Evolutionary conservation across 306 rosid species (phyloP).

Genomic region (Citrullus amarus): DNA sequence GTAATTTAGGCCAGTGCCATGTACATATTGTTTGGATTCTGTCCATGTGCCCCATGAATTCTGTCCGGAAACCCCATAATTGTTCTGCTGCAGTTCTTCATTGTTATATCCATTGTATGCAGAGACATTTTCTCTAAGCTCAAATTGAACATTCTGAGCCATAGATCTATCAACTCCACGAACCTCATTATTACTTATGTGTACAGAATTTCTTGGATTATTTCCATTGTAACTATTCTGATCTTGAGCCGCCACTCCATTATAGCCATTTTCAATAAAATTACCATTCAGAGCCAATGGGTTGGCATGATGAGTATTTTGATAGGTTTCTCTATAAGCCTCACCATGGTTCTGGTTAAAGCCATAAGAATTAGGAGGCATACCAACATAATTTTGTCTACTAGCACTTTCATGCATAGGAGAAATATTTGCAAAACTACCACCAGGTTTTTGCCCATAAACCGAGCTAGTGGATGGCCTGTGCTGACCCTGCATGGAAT

Average conservation of each 20-base stretch:
- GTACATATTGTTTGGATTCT: constrained; percentile 11
- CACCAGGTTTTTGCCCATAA: background rate
- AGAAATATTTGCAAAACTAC: constrained; percentile 1
- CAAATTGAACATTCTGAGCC: background rate
- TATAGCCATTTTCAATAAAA: background rate
- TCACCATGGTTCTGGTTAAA: constrained; percentile 5
- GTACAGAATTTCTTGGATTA: background rate
- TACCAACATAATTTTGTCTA: constrained; percentile 11
- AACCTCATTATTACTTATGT: background rate
- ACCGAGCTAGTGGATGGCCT: background rate
- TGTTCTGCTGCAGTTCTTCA: constrained; percentile 17
- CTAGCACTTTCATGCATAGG: background rate
- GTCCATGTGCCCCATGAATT: constrained; percentile 10
- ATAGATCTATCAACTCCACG: background rate
- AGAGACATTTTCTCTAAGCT: constrained; percentile 9
- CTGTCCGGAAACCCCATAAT: constrained; percentile 11
- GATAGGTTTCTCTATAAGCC: constrained; percentile 1
- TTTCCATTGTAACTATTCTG: background rate
- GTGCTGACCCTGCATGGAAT: background rate
- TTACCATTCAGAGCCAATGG: background rate
- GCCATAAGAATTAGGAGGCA: background rate
- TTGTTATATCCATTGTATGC: constrained; percentile 14
- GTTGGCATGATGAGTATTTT: background rate
- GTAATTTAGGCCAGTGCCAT: background rate
- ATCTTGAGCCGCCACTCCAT: background rate